Evolutionary conservation across 495 filamentous ascomycete genomes (phyloP), one percentile per base, ranked within the genome.

Genomic region (Hapsidospora chrysogenum): DNA sequence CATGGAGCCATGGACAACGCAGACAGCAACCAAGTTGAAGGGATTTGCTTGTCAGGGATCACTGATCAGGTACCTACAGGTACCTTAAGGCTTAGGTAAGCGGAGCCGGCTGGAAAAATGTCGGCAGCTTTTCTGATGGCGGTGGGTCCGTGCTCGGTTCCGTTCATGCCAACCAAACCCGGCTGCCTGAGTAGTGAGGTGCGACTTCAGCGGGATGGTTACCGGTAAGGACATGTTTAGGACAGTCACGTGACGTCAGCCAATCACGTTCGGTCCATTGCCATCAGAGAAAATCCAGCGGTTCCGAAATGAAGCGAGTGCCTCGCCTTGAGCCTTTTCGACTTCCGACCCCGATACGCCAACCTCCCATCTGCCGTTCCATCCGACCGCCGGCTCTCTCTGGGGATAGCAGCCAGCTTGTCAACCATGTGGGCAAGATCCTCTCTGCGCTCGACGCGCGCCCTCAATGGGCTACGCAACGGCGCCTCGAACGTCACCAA

Each of bases 401-500:
- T 45, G 55, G 56, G 57, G 55, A 57, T 51, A 50, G 56, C 57
- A 50, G 59, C 42, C 47, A 61, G 42, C 46, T 54, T 56, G 62
- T 59, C 60, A 54, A 74, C 50, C 52, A 94, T 94, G 85, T 68
- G 92, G 72, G 78, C 79, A 62, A 76, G 83, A 63, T 80, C 82
- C 55, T 71, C 68, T 54, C 62, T 85, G 66, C 82, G 83, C 60
- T 68, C 76, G 53, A 68, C 74, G 70, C 82, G 83, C 69, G 64
- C 74, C 47, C 63, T 80, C 63, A 79, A 75, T 61, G 64, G 74
- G 56, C 76, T 66, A 43, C 67, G 66, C 62, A 76, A 69, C 62
- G 62, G 61, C 53, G 60, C 69, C 50, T 60, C 63, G 50, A 62
- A 60, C 39, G 60, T 70, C 45, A 45, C 71, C 48, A 70, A 70